Evolutionary conservation across 805 yeast genomes (phyloP), one percentile per base, ranked within the genome.

Genomic region (Zygosaccharomyces rouxii): DNA sequence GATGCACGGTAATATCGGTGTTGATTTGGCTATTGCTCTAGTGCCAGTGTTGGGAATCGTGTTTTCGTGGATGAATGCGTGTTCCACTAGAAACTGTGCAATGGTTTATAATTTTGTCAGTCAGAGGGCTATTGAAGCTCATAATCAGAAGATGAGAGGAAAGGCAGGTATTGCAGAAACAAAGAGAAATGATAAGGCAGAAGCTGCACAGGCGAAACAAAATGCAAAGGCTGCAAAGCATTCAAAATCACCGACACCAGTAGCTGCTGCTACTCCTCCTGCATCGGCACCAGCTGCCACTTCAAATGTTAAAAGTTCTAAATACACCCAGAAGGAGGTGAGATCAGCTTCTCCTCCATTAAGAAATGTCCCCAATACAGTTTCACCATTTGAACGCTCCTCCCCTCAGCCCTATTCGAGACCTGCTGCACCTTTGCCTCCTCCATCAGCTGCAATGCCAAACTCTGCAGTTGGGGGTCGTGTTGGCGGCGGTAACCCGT

Each of bases 81-180:
- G 96, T 62, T 86, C 95, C 6, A 87, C 97, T 0, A 73, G 97
- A 59, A 90, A 92, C 64, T 95, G 96, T 0, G 90, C 92, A 0
- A 59, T 88, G 57, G 75, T 89, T 7, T 89, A 87, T 62, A 78
- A 65, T 46, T 56, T 35, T 49, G 53, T 66, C 16, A 54, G 52
- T 7, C 35, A 64, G 42, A 51, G 63, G 44, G 60, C 62, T 5
- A 25, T 55, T 16, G 58, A 62, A 19, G 48, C 48, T 26, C 31
- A 41, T 19, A 38, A 44, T 22, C 39, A 38, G 42, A 38, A 51
- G 46, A 51, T 41, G 22, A 48, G 44, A 7, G 40, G 18, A 38
- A 48, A 47, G 35, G 37, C 39, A 38, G 26, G 38, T 16, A 11
- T 25, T n/a, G 11, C 45, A 26, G 30, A 35, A 13, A 5, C 18